These are phyloP conservation scores for Botrytis galanthina DNA, from an alignment of 2,329 filamentous ascomycete species.

Conservation along the genomic window DNA sequence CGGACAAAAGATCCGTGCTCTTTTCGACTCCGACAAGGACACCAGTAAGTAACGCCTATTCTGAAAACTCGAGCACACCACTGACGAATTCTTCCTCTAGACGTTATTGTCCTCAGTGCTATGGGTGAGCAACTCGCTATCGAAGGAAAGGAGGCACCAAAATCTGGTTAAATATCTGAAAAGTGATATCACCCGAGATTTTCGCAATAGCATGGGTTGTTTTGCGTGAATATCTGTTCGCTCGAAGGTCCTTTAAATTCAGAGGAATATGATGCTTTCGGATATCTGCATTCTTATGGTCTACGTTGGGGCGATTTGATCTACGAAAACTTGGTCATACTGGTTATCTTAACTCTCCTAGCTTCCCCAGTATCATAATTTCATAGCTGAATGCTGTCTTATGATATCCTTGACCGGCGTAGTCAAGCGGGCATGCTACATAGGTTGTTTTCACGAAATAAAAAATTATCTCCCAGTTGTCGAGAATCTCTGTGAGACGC, in stretches of 20 bases:
- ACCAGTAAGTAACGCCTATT: conserved; percentile 67
- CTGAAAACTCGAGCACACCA: not conserved
- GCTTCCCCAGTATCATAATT: conserved; percentile 31
- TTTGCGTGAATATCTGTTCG: conserved; percentile 30
- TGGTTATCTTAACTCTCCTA: conserved; percentile 40
- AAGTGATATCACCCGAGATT: conserved; percentile 21
- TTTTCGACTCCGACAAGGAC: conserved; percentile 89
- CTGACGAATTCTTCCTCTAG: conserved; percentile 45
- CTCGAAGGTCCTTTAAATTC: conserved; percentile 21
- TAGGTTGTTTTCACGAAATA: conserved; percentile 32
- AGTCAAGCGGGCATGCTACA: conserved; percentile 37
- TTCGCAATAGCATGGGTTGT: conserved; percentile 34
- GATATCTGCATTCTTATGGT: conserved; percentile 43
- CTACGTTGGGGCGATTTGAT: conserved; percentile 44
- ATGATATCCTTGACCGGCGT: conserved; percentile 39
- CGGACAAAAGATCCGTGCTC: conserved; percentile 79
- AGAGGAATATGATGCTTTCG: conserved; percentile 36
- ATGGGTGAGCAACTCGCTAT: conserved; percentile 95
- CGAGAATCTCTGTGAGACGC: not conserved
- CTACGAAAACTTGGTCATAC: conserved; percentile 47
- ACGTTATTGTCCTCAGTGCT: conserved; percentile 87
- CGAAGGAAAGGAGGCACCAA: conserved; percentile 89
- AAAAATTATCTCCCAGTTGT: conserved; percentile 28
- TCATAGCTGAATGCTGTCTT: conserved; percentile 35
- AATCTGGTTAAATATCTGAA: conserved; percentile 31